Evolutionary conservation across 768 basidiomycete species (phyloP).

Genomic region (Auricularia sp.): DNA sequence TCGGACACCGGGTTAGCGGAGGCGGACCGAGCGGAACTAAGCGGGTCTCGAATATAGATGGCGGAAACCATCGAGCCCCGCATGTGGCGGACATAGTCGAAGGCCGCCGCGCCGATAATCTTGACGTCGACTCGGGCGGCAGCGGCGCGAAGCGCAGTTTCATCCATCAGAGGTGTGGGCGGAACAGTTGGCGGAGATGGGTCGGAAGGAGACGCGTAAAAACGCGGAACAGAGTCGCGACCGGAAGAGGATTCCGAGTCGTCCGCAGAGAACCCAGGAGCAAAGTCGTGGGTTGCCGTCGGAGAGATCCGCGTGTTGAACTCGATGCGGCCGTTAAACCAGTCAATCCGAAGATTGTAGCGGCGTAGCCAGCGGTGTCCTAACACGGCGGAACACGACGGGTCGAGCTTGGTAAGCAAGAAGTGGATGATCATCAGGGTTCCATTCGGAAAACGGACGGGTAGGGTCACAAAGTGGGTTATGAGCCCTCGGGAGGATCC

Average conservation of each 20-base stretch:
- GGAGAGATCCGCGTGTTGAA: background rate
- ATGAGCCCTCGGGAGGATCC: background rate
- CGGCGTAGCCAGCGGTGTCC: conserved; percentile 10
- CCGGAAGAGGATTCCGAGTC: background rate
- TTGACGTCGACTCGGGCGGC: background rate
- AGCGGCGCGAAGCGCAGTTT: background rate
- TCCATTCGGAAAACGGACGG: background rate
- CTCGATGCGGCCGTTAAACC: conserved; percentile 5
- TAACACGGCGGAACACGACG: conserved; percentile 7
- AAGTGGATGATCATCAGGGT: background rate
- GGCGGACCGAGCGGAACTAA: background rate
- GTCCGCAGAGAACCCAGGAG: background rate
- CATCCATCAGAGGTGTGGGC: background rate
- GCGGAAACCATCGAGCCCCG: background rate
- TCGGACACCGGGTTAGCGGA: background rate
- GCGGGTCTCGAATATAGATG: background rate
- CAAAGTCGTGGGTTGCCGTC: background rate
- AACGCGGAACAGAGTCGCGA: background rate
- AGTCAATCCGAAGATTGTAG: conserved; percentile 17
- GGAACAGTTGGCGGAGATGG: background rate
- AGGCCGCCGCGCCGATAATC: background rate
- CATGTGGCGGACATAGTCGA: background rate
- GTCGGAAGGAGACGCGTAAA: background rate
- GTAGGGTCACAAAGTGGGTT: background rate
- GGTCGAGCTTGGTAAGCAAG: background rate